Percentiles rank a stretch among this genome's conserved stretches.
Evolutionary conservation across 2,329 filamentous ascomycete genomes (phyloP).

Genomic region (Calonectria honghensis): DNA sequence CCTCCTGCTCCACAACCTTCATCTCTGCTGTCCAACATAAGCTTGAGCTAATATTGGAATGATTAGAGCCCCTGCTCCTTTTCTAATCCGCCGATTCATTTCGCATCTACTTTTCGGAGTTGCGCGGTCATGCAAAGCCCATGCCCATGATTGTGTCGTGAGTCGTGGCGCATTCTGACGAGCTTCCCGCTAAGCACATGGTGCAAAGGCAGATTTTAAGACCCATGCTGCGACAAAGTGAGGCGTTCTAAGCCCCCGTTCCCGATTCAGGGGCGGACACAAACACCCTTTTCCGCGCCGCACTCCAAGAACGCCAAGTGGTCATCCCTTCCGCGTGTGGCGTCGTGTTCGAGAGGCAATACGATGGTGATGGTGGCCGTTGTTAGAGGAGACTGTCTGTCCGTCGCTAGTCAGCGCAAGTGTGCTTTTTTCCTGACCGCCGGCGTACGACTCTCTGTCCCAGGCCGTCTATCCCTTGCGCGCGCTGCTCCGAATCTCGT

Average conservation of each 20-base stretch:
- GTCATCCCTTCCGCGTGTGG: constrained; percentile 24
- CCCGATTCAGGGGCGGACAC: constrained; percentile 26
- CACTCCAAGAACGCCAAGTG: constrained; percentile 1
- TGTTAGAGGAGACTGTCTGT: neutral
- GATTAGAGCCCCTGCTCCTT: constrained; percentile 32
- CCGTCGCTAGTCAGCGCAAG: constrained; percentile 29
- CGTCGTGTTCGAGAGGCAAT: neutral
- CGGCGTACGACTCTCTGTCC: constrained; percentile 20
- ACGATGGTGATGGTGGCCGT: constrained; percentile 6
- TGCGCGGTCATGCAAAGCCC: constrained; percentile 20
- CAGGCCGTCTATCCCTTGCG: constrained; percentile 19
- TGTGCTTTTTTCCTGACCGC: constrained; percentile 23
- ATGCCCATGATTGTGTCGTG: constrained; percentile 16
- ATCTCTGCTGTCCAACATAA: constrained; percentile 32
- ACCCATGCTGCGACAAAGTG: constrained; percentile 4
- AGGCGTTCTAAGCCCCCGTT: constrained; percentile 23
- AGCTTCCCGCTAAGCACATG: constrained; percentile 34
- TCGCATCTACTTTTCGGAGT: constrained; percentile 32
- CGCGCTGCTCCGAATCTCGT: constrained; percentile 15
- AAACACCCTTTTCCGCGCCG: constrained; percentile 8
- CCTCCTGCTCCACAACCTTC: constrained; percentile 30
- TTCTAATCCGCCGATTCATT: constrained; percentile 39
- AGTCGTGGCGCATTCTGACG: constrained; percentile 28
- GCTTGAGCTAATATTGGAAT: constrained; percentile 33
- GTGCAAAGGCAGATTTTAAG: constrained; percentile 23